A percentile compares a stretch with the other conserved stretches of the same genome.
phyloP scores from a whole-genome alignment of 2,329 filamentous ascomycete species.

The Scytalidium lignicola region DNA sequence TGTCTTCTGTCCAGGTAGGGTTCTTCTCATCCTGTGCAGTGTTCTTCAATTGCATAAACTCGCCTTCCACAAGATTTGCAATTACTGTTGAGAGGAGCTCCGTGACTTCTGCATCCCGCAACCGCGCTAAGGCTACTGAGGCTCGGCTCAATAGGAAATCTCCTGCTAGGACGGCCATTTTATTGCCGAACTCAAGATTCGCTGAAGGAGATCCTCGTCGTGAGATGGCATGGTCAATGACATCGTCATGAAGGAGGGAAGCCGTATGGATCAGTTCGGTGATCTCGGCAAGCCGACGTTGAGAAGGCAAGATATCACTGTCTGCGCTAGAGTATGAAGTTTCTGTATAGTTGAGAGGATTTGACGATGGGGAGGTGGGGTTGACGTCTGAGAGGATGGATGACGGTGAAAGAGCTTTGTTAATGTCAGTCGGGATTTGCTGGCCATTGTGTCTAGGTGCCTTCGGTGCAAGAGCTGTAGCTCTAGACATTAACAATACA shows the following conservation, averaged over 20 bases:
- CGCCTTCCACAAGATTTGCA: slow-evolving; percentile 93
- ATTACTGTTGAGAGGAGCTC: slow-evolving; percentile 95
- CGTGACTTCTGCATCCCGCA: slow-evolving; percentile 89
- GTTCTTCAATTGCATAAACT: slow-evolving; percentile 99
- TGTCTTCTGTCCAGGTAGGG: slow-evolving; percentile 81
- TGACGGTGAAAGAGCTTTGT: slow-evolving; percentile 55
- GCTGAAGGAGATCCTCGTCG: slow-evolving; percentile 81
- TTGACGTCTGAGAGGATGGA: slow-evolving; percentile 75
- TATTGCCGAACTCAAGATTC: slow-evolving; percentile 95
- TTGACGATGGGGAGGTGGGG: slow-evolving; percentile 52
- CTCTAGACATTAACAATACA: slow-evolving; percentile 92
- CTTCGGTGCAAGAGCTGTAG: slow-evolving; percentile 76
- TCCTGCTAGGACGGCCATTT: slow-evolving; percentile 97
- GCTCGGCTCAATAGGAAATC: slow-evolving; percentile 92
- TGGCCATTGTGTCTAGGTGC: slow-evolving; percentile 35
- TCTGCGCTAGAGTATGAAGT: slow-evolving; percentile 32
- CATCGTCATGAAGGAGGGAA: slow-evolving; percentile 94
- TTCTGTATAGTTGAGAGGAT: slow-evolving; percentile 41
- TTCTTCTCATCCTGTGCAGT: slow-evolving; percentile 82
- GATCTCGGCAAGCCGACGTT: slow-evolving; percentile 89
- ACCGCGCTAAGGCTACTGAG: slow-evolving; percentile 83
- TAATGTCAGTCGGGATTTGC: slow-evolving; percentile 37
- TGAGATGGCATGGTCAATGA: slow-evolving; percentile 87
- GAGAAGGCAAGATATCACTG: slow-evolving; percentile 80
- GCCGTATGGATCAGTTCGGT: slow-evolving; percentile 97